phyloP scores from a whole-genome alignment of 495 filamentous ascomycete genomes.

The Hypoxylon trugodes region DNA sequence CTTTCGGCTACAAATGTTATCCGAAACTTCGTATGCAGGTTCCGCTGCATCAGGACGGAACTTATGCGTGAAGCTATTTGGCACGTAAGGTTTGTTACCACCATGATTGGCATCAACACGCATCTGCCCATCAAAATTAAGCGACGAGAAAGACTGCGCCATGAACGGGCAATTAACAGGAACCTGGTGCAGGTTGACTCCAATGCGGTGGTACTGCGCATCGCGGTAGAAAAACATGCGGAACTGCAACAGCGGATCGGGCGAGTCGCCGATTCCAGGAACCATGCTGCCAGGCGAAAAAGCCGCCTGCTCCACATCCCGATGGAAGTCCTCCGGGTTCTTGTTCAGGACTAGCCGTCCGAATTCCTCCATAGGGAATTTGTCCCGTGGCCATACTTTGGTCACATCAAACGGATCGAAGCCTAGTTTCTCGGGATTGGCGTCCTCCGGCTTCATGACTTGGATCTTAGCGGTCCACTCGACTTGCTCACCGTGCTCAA shows the following conservation, averaged over 20 bases:
- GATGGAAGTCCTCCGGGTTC: conserved; percentile 74
- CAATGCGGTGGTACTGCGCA: conserved; percentile 79
- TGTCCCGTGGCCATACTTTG: conserved; percentile 71
- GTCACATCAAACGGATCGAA: conserved; percentile 66
- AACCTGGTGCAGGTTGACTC: conserved; percentile 82
- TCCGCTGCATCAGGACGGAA: conserved; percentile 66
- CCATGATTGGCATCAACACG: conserved; percentile 65
- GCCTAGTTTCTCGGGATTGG: conserved; percentile 55
- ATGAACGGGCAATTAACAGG: conserved; percentile 77
- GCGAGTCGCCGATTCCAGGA: conserved; percentile 70
- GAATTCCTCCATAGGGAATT: conserved; percentile 73
- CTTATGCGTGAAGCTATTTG: conserved; percentile 64
- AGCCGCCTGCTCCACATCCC: conserved; percentile 85
- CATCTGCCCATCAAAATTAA: conserved; percentile 78
- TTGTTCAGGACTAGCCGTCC: conserved; percentile 72
- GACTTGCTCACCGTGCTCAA: conserved; percentile 56
- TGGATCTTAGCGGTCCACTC: conserved; percentile 62
- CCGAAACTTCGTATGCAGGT: conserved; percentile 58
- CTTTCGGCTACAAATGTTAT: conserved; percentile 61
- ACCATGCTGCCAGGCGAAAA: conserved; percentile 82
- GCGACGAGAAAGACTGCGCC: conserved; percentile 68
- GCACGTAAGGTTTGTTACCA: conserved; percentile 61
- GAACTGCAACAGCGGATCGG: conserved; percentile 79
- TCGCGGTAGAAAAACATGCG: conserved; percentile 86
- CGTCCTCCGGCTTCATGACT: conserved; percentile 60